Evolutionary conservation across 345 rosid species (phyloP).

Genomic region (Camelina neglecta): DNA sequence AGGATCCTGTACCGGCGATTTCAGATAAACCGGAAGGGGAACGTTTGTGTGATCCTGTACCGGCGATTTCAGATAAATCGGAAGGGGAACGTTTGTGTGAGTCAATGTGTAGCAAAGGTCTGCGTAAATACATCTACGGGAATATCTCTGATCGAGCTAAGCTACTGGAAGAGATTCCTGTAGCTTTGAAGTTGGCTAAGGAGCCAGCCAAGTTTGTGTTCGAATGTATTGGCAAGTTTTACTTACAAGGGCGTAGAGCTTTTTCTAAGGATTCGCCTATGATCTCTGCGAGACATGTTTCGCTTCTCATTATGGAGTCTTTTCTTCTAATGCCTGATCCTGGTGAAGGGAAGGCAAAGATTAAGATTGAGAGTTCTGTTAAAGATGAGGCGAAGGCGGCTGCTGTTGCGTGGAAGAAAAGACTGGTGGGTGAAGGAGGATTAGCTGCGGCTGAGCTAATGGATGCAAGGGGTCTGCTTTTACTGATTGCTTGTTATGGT

Average conservation of each 20-base stretch:
- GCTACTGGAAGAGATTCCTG: constrained; percentile 53
- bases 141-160: constrained; percentile 47
- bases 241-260: constrained; percentile 62
- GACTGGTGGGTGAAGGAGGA: constrained; percentile 71
- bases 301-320: constrained; percentile 61
- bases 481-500: constrained; percentile 66
- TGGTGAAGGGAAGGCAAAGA: constrained; percentile 18
- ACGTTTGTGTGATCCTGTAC: constrained; percentile 43
- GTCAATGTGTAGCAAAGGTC: constrained; percentile 56
- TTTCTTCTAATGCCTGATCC: constrained; percentile 48
- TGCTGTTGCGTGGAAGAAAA: constrained; percentile 69
- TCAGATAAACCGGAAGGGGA: constrained; percentile 18
- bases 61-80: constrained; percentile 21
- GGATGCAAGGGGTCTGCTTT: constrained; percentile 80
- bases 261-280: constrained; percentile 53
- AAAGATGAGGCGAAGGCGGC: constrained; percentile 55
- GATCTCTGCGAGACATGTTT: constrained; percentile 58
- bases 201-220: constrained; percentile 69
- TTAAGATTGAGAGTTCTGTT: constrained; percentile 26
- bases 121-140: constrained; percentile 57
- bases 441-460: constrained; percentile 48
- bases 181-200: constrained; percentile 58
- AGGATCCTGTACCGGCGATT: constrained; percentile 13
- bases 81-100: constrained; percentile 45
- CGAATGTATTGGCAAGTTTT: constrained; percentile 75